These are phyloP conservation scores for Pestalotiopsis sp. DNA, from an alignment of 2,329 filamentous ascomycete species.

Conservation along the genomic window DNA sequence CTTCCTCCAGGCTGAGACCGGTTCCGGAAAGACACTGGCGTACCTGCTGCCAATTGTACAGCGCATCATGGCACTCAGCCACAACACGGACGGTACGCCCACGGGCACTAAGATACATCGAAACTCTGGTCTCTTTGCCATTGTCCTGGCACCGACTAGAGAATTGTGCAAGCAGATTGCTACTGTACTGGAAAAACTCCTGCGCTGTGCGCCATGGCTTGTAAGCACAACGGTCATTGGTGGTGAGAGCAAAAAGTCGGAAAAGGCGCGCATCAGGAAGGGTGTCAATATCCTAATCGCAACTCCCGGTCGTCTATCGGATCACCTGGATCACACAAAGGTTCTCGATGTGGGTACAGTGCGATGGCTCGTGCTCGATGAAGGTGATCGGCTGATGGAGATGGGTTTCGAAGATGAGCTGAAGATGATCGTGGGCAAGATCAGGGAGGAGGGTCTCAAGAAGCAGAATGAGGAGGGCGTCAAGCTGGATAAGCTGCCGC, in stretches of 20 bases:
- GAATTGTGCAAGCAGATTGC: constrained; percentile 95
- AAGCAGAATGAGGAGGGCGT: constrained; percentile 62
- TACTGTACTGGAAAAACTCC: constrained; percentile 78
- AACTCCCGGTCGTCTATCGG: constrained; percentile 86
- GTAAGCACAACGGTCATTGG: constrained; percentile 83
- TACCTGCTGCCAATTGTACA: constrained; percentile 93
- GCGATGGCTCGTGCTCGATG: constrained; percentile 91
- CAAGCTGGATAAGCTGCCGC: constrained; percentile 66
- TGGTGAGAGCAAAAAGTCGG: constrained; percentile 73
- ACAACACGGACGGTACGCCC: constrained; percentile 47
- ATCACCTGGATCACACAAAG: constrained; percentile 92
- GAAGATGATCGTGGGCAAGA: constrained; percentile 79
- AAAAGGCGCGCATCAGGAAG: constrained; percentile 92
- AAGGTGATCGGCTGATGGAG: constrained; percentile 98
- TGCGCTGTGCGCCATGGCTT: constrained; percentile 91
- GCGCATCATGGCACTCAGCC: constrained; percentile 77
- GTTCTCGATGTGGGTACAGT: constrained; percentile 86
- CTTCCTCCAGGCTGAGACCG: constrained; percentile 95
- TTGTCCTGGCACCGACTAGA: constrained; percentile 90
- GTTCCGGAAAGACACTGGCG: constrained; percentile 96
- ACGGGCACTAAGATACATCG: constrained; percentile 67
- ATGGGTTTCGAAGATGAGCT: constrained; percentile 95
- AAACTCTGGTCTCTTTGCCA: constrained; percentile 88
- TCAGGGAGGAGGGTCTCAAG: constrained; percentile 66
- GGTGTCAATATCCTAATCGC: constrained; percentile 95